Conservation (phyloP, 768 basidiomycete species). For the Leccinum rimulosum region DNA sequence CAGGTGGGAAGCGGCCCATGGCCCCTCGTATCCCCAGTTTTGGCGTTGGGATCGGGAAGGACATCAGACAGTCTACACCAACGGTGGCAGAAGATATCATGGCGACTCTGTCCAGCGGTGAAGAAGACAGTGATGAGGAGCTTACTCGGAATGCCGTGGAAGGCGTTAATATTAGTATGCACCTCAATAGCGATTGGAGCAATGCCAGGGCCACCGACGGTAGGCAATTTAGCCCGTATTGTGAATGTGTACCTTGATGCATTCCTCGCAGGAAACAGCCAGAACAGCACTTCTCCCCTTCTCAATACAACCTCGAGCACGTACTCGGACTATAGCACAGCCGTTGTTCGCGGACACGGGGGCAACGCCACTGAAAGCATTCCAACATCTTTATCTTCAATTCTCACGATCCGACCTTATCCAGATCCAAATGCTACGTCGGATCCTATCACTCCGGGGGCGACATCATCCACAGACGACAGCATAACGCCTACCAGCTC, state of each 20-base stretch:
- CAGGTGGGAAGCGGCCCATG: conserved; percentile 55
- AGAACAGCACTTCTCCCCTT: conserved; percentile 54
- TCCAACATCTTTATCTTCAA: conserved; percentile 62
- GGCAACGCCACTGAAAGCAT: conserved; percentile 38
- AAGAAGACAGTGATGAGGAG: conserved; percentile 65
- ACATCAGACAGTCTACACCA: conserved; percentile 41
- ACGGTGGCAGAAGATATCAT: conserved; percentile 36
- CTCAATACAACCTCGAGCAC: conserved; percentile 43
- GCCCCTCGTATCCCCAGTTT: conserved; percentile 87
- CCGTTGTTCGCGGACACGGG: conserved; percentile 56
- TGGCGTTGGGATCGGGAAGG: conserved; percentile 65
- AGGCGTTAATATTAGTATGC: conserved; percentile 47
- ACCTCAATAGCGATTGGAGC: conserved; percentile 48
- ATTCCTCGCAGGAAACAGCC: conserved; percentile 32
- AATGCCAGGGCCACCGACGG: conserved; percentile 35
- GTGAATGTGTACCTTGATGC: conserved; percentile 11
- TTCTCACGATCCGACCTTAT: conserved; percentile 65
- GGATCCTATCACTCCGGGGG: conserved; percentile 40
- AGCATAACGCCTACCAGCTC: conserved; percentile 39
- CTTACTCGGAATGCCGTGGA: conserved; percentile 54
- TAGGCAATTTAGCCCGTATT: conserved; percentile 9
- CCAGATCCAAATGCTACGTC: conserved; percentile 48
- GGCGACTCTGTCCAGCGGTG: conserved; percentile 38
- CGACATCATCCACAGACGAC: conserved; percentile 26
- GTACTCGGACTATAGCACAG: conserved; percentile 66